These are phyloP conservation scores for Thyridium curvatum DNA, from an alignment of 2,329 filamentous ascomycete genomes.

Conservation along the genomic window DNA sequence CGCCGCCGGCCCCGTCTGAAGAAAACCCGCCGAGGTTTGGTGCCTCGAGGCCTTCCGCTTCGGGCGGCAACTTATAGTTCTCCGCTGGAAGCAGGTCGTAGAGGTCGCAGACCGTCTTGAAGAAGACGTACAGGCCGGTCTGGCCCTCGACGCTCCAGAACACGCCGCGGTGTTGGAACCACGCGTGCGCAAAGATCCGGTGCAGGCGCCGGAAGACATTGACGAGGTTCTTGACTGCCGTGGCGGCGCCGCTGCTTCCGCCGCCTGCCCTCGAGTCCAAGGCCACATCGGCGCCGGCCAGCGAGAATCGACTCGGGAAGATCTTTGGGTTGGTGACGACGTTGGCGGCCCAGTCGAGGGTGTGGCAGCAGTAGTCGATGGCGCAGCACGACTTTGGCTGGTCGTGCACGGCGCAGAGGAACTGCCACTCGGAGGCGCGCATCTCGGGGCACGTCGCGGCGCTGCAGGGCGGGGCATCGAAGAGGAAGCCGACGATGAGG, in stretches of 20 bases:
- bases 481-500: constrained; percentile 86
- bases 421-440: constrained; percentile 98
- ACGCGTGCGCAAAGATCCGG: constrained; percentile 95
- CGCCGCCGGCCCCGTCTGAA: no score
- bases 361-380: constrained; percentile 98
- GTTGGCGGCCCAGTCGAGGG: constrained; percentile 94
- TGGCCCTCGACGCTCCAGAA: constrained; percentile 92
- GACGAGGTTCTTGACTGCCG: constrained; percentile 67
- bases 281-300: constrained; percentile 26
- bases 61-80: constrained; percentile 90
- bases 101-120: constrained; percentile 92
- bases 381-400: constrained; percentile 95
- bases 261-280: constrained; percentile 26
- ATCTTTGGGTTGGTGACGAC: constrained; percentile 91
- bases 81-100: constrained; percentile 87
- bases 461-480: constrained; percentile 84
- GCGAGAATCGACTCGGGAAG: constrained; percentile 73
- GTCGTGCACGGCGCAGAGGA: constrained; percentile 95
- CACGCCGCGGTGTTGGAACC: constrained; percentile 93
- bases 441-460: constrained; percentile 90
- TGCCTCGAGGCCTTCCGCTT: constrained; percentile 77
- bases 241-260: constrained; percentile 44
- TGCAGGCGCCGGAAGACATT: constrained; percentile 95
- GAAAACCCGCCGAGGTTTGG: constrained; percentile 14
- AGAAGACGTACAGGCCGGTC: constrained; percentile 91